Evolutionary conservation across 2,329 filamentous ascomycete species (phyloP), one percentile per base, ranked within the genome.

Genomic region (Tolypocladium album): DNA sequence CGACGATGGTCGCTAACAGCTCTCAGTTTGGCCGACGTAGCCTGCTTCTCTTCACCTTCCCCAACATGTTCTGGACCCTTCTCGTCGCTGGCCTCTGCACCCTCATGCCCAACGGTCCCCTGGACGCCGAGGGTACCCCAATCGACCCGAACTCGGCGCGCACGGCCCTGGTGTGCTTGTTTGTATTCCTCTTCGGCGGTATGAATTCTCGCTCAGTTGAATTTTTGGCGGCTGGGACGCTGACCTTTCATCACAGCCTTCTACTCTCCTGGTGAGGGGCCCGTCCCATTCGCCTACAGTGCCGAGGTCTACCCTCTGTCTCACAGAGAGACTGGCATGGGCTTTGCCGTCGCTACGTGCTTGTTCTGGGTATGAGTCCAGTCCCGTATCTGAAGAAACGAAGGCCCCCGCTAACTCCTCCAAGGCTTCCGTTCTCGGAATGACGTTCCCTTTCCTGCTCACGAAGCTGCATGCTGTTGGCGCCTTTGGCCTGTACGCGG

Each of bases 241-340:
- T 59, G 43, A 59, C 58, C 20, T 4, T 11, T 1, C 9, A 57
- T 38, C 43, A 17, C 12, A 66, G 71, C 82, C 8, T 86, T 87
- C 65, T 88, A 88, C 71, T 86, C 82, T 0, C 83, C 84, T 0
- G 85, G 85, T 22, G 84, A 87, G 72, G 85, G 85, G 0, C 79
- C 83, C 0, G 83, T 87, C 0, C 83, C 83, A 0, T 87, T 85
- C 69, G 80, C 80, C 22, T 86, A 86, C 74, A 80, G 76, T 0
- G 83, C 85, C 4, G 85, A 87, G 67, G 83, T 86, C 15, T 87
- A 85, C 69, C 85, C 85, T 0, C 78, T 87, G 0, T 83, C 81
- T 1, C 83, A 87, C 69, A 76, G 84, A 62, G 84, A 87, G 68
- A 78, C 85, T 5, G 85, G 84, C 42, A 87, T 88, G 85, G 78